A percentile compares a stretch with the other conserved stretches of the same genome.
These are phyloP conservation scores for Agaricus subrufescens DNA, from an alignment of 768 basidiomycete genomes.

Conservation along the genomic window DNA sequence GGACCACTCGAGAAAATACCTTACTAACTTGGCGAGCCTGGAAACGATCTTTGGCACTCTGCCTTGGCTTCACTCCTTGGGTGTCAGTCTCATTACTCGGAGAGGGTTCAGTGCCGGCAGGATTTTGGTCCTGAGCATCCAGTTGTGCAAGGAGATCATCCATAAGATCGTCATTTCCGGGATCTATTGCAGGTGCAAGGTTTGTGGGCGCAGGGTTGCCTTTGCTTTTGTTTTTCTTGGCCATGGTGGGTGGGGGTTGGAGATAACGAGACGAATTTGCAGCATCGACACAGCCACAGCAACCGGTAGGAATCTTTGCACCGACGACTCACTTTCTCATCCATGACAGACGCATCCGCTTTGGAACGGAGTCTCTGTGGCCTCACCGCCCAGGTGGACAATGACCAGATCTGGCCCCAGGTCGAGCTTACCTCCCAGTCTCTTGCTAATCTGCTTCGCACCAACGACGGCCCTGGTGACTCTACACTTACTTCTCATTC, in stretches of 20 bases:
- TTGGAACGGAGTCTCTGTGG: slow-evolving; percentile 31
- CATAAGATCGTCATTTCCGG: slow-evolving; percentile 57
- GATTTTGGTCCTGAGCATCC: slow-evolving; percentile 53
- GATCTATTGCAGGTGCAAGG: slow-evolving; percentile 21
- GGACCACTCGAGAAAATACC: neutral
- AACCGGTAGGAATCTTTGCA: too few relatives aligned
- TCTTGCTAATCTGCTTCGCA: slow-evolving; percentile 60
- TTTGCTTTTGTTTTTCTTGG: slow-evolving; percentile 54
- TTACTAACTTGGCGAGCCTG: slow-evolving; percentile 65
- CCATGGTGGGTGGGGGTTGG: slow-evolving; percentile 28
- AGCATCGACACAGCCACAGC: neutral
- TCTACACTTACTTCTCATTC: neutral
- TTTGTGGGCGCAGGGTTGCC: slow-evolving; percentile 31
- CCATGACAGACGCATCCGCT: slow-evolving; percentile 26
- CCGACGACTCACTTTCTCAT: neutral
- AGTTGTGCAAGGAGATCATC: slow-evolving; percentile 76
- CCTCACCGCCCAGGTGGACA: slow-evolving; percentile 26
- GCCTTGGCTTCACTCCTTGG: slow-evolving; percentile 33
- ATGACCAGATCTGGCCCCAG: slow-evolving; percentile 40
- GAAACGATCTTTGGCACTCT: slow-evolving; percentile 59
- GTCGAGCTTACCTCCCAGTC: slow-evolving; percentile 48
- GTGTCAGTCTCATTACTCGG: slow-evolving; percentile 27
- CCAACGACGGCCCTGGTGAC: slow-evolving; percentile 49
- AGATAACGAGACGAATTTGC: neutral
- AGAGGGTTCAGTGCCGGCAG: slow-evolving; percentile 46